phyloP scores from a whole-genome alignment of 345 rosid species.

The Hypericum androsaemum region DNA sequence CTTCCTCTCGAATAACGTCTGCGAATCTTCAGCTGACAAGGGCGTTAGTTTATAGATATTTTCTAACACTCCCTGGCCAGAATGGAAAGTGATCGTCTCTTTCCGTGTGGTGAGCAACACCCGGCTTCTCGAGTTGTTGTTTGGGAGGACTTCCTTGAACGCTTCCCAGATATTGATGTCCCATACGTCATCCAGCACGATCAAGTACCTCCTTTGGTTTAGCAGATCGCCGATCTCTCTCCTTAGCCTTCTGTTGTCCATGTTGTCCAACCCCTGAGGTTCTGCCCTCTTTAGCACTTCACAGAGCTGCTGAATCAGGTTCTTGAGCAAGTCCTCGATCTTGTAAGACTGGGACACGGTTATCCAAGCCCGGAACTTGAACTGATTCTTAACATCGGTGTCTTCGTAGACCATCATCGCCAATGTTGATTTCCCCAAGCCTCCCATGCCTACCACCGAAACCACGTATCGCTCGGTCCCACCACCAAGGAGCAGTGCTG shows the following conservation, averaged over 20 bases:
- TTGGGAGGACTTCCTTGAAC: too few species aligned
- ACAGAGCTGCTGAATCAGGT: neutral
- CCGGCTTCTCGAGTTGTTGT: too few species aligned
- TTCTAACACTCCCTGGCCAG: too few species aligned
- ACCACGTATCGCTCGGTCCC: neutral
- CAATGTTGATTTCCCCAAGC: neutral
- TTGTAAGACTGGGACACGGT: neutral
- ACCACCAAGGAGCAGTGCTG: neutral
- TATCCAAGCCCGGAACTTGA: slow-evolving; percentile 1
- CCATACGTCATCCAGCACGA: too few species aligned
- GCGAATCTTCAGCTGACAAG: neutral
- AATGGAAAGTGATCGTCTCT: too few species aligned
- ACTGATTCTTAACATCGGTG: neutral
- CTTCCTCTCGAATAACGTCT: neutral
- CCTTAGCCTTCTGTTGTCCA: neutral
- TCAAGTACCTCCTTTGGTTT: too few species aligned
- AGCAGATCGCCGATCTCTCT: neutral
- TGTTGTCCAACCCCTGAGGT: neutral
- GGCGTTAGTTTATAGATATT: neutral
- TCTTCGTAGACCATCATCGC: neutral
- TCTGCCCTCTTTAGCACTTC: neutral
- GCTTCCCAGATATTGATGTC: too few species aligned
- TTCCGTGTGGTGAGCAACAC: too few species aligned
- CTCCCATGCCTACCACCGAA: slow-evolving; percentile 8
- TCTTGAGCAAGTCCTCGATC: neutral